phyloP scores from a whole-genome alignment of 192 early-diverging fungal genomes.

The Coemansia erecta region DNA sequence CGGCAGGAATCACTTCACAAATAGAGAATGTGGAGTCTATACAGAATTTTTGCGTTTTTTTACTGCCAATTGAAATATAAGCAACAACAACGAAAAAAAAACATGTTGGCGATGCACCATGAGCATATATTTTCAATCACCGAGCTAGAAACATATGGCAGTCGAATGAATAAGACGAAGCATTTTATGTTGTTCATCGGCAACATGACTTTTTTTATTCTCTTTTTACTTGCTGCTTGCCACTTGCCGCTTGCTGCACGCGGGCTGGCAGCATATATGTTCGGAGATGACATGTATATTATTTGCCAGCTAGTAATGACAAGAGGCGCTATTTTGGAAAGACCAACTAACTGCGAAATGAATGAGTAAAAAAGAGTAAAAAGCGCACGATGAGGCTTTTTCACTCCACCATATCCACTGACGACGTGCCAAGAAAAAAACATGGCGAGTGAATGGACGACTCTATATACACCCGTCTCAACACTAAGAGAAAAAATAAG shows the following conservation, averaged over 20 bases:
- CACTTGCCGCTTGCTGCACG: constrained; percentile 1
- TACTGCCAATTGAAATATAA: not conserved
- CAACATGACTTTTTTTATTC: not conserved
- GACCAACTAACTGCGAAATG: not conserved
- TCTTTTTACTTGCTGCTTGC: constrained; percentile 2
- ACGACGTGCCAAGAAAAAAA: constrained; percentile 9
- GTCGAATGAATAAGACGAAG: not conserved
- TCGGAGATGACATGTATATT: constrained; percentile 1
- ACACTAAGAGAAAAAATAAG: not conserved
- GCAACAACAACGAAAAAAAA: constrained; percentile 2
- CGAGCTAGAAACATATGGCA: constrained; percentile 7
- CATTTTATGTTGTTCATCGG: not conserved
- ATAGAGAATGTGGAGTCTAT: too few species aligned
- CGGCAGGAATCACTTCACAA: too few species aligned
- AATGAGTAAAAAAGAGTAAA: not conserved
- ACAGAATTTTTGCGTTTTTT: not conserved
- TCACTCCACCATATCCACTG: not conserved
- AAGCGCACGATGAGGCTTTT: not conserved
- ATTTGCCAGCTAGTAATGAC: not conserved
- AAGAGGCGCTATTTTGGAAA: not conserved
- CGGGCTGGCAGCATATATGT: not conserved
- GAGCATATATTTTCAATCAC: constrained; percentile 18
- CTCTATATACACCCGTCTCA: constrained; percentile 8
- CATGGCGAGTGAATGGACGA: constrained; percentile 8
- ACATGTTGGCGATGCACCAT: constrained; percentile 8